Base-by-base conservation (phyloP, 192 early-diverging fungal species). In the Rhizophagus clarus region DNA sequence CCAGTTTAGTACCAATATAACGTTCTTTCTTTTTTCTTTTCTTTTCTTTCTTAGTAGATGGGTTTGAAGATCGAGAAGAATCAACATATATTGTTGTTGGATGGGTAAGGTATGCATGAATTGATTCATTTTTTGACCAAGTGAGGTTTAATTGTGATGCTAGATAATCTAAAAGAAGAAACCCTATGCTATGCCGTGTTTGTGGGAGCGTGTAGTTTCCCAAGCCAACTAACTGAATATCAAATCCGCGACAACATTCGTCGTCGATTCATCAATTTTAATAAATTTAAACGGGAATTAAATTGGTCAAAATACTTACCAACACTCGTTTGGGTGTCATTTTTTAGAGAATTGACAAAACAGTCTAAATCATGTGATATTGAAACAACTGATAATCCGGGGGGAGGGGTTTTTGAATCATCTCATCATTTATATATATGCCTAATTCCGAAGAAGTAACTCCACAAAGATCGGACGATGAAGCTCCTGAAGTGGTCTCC, bases 161-260 rank as follows among this genome's bases (percentile, higher is more conserved):
- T 37, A 90, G 71, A 29, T 79, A 67, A 78, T 95, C 90, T 10
- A 94, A 68, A 29, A 90, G 84, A 86, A 92, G 87, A 89, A 92
- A 90, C 12, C 94, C 94, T 3, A 94, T 89, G 74, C 90, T 94
- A 80, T 95, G 94, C 45, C 94, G 81, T 6, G 92, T 94, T 34
- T 87, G 79, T 22, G 92, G 90, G 31, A 86, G 86, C 11, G 84
- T 86, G 66, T 90, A 81, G 84, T 95, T 95, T 47, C 94, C 94
- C 24, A 95, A 85, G 22, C 94, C 94, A 28, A 92, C 90, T 42
- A 94, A 79, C 89, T 90, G 37, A 40, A 56, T 14, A 56, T 56
- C 15, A 20, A 22, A 56, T 56, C 51, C 51, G 17, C 20, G 6
- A 20, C 6, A 56, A 40, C 37, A 40, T 40, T 40, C 37, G 34